A percentile compares a stretch with the other conserved stretches of the same genome.
Evolutionary conservation across 495 filamentous ascomycete genomes (phyloP).

Genomic region (Stereocaulon alpinum): DNA sequence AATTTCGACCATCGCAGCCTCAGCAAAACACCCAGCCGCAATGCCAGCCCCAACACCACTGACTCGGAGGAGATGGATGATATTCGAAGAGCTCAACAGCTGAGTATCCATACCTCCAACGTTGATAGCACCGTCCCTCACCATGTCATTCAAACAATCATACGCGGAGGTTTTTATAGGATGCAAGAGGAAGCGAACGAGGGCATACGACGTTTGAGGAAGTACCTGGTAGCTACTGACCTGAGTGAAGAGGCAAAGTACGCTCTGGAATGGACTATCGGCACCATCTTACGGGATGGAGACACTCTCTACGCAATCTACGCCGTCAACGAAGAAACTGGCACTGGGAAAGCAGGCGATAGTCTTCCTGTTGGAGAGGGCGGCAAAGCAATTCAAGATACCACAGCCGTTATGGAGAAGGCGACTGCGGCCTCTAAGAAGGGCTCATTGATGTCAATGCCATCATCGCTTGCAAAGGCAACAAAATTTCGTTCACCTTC

Average conservation of each 20-base stretch:
- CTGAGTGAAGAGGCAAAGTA: slow-evolving; percentile 87
- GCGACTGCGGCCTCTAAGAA: slow-evolving; percentile 36
- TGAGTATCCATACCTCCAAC: slow-evolving; percentile 67
- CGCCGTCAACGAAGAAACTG: slow-evolving; percentile 77
- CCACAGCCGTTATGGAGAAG: slow-evolving; percentile 47
- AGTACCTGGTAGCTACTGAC: slow-evolving; percentile 88
- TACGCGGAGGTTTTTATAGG: slow-evolving; percentile 70
- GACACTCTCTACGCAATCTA: slow-evolving; percentile 90
- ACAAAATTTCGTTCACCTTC: slow-evolving; percentile 21
- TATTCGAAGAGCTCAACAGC: slow-evolving; percentile 73
- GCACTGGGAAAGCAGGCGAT: slow-evolving; percentile 34
- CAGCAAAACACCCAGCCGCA: slow-evolving; percentile 38
- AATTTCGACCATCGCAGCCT: slow-evolving; percentile 57
- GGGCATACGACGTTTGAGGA: slow-evolving; percentile 61
- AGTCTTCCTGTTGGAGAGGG: slow-evolving; percentile 46
- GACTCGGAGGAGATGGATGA: slow-evolving; percentile 82
- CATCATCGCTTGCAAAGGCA: slow-evolving; percentile 22
- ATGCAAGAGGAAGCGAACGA: slow-evolving; percentile 67
- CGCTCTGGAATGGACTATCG: slow-evolving; percentile 94
- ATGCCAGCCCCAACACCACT: slow-evolving; percentile 70
- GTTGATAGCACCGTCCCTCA: slow-evolving; percentile 66
- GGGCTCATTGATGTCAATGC: slow-evolving; percentile 13
- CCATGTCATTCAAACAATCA: slow-evolving; percentile 75
- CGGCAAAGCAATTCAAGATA: slow-evolving; percentile 59
- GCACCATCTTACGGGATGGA: slow-evolving; percentile 86